These are phyloP conservation scores for Eudorina sp. DNA, from an alignment of 139 green algal genomes.

Conservation along the genomic window DNA sequence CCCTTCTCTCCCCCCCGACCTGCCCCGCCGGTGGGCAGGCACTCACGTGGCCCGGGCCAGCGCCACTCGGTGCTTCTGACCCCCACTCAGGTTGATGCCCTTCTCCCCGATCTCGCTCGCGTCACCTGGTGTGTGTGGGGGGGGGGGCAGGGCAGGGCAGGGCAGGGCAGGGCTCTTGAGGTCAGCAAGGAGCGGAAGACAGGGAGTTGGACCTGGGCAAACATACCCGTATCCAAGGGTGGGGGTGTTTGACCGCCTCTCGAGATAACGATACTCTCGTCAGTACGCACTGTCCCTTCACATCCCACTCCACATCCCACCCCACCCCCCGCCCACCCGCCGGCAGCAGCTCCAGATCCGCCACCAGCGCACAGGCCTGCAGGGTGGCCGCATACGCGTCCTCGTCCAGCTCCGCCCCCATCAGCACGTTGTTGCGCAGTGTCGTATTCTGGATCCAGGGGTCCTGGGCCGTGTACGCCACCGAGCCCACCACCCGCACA, in stretches of 20 bases:
- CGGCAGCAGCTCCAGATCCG: slow-evolving; percentile 80
- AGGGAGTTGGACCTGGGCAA: no score
- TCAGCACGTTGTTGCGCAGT: slow-evolving; percentile 84
- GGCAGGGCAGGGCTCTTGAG: slow-evolving; percentile 34
- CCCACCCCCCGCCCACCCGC: slow-evolving; percentile 73
- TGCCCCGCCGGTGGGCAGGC: no score
- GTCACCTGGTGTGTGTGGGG: slow-evolving; percentile 13
- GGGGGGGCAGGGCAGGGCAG: slow-evolving; percentile 18
- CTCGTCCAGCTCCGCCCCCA: slow-evolving; percentile 73
- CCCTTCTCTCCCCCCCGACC: no score
- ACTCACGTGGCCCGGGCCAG: slow-evolving; percentile 44
- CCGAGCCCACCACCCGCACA: slow-evolving; percentile 53
- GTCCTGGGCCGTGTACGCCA: slow-evolving; percentile 78
- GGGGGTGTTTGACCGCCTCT: no score
- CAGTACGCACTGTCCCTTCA: no score
- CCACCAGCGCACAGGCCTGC: slow-evolving; percentile 70
- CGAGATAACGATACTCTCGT: no score
- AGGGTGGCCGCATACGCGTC: slow-evolving; percentile 69
- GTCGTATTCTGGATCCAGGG: slow-evolving; percentile 90
- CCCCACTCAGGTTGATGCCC: slow-evolving; percentile 73
- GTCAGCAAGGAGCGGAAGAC: no score
- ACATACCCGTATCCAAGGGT: no score
- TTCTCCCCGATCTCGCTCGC: slow-evolving; percentile 85
- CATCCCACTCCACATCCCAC: no score
- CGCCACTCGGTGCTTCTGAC: slow-evolving; percentile 68